Evolutionary conservation across 768 basidiomycete species (phyloP), one percentile per base, ranked within the genome.

Genomic region (Psilocybe cubensis): DNA sequence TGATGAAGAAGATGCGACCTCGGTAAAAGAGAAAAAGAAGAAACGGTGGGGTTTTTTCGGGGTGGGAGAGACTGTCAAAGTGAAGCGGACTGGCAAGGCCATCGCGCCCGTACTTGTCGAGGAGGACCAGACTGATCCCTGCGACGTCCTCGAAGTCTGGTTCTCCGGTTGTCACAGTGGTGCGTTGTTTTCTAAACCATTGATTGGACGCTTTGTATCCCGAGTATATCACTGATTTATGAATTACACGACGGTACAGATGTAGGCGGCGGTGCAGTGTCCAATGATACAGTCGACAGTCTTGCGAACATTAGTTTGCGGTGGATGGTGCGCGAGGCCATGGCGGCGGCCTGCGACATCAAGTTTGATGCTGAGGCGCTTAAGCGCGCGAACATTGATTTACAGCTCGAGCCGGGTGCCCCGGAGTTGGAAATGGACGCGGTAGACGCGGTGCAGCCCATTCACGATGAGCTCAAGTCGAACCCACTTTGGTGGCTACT

Each of bases 261-360:
- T 66, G 75, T 92, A 18, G 91, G 91, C 20, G 91, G 91, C 12
- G 87, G 88, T 17, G 70, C 75, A 7, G 82, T 83, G 2, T 43
- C 64, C 2, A 80, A 90, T 60, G 69, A 68, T 4, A 72, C 73
- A 0, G 47, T 63, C 7, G 70, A 76, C 54, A 76, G 75, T 7
- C 78, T 93, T 4, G 72, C 83, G 1, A 80, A 89, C 63, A 84
- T 90, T 61, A 73, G 84, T 17, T 74, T 94, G 25, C 82, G 83
- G 24, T 94, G 91, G 91, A 92, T 94, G 90, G 76, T 92, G 31
- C 83, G 84, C 51, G 82, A 93, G 61, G 76, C 85, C 55, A 75
- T 84, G 21, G 63, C 68, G 10, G 76, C 88, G 12, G 69, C 76
- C n/a, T 85, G 87, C 62, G 86, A 83, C 4, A 78, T 92, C 29